These are phyloP conservation scores for Penicillium sp. DNA, from an alignment of 2,329 filamentous ascomycete genomes.

Conservation along the genomic window DNA sequence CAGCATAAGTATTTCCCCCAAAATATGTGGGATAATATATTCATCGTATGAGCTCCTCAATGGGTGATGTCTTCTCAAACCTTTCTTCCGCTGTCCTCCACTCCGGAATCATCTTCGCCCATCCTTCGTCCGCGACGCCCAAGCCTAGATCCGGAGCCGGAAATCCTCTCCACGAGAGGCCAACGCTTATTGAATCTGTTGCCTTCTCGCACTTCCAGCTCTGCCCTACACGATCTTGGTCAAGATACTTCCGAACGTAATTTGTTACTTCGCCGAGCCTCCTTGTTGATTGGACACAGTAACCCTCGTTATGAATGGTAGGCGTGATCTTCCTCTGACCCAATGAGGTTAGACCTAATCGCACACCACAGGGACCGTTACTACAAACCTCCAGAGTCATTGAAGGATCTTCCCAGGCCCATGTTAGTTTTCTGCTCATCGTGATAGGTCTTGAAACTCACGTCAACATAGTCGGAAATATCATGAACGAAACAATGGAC, in stretches of 20 bases:
- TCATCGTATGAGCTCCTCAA: too few relatives aligned
- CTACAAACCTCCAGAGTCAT: slow-evolving; percentile 75
- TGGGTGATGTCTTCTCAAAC: slow-evolving; percentile 14
- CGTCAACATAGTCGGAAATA: slow-evolving; percentile 63
- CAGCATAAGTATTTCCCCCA: too few relatives aligned
- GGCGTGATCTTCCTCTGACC: slow-evolving; percentile 1
- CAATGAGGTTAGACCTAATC: neutral
- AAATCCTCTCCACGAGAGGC: slow-evolving; percentile 41
- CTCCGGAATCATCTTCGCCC: slow-evolving; percentile 14
- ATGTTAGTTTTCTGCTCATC: slow-evolving; percentile 50
- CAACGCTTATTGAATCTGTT: slow-evolving; percentile 38
- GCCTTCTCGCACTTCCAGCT: slow-evolving; percentile 27
- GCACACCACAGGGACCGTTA: slow-evolving; percentile 61
- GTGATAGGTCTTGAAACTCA: neutral
- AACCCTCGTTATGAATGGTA: slow-evolving; percentile 81
- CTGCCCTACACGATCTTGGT: slow-evolving; percentile 18
- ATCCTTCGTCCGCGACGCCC: slow-evolving; percentile 25
- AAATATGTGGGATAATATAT: too few relatives aligned
- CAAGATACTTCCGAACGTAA: slow-evolving; percentile 11
- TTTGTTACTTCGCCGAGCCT: slow-evolving; percentile 15
- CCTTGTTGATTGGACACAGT: slow-evolving; percentile 73
- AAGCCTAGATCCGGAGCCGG: slow-evolving; percentile 36
- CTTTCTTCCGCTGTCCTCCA: slow-evolving; percentile 18
- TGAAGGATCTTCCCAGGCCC: slow-evolving; percentile 69
- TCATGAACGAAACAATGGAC: slow-evolving; percentile 83